Percentiles rank a stretch among this genome's conserved stretches.
phyloP scores from a whole-genome alignment of 2,329 filamentous ascomycete species.

The Grosmannia huntii region DNA sequence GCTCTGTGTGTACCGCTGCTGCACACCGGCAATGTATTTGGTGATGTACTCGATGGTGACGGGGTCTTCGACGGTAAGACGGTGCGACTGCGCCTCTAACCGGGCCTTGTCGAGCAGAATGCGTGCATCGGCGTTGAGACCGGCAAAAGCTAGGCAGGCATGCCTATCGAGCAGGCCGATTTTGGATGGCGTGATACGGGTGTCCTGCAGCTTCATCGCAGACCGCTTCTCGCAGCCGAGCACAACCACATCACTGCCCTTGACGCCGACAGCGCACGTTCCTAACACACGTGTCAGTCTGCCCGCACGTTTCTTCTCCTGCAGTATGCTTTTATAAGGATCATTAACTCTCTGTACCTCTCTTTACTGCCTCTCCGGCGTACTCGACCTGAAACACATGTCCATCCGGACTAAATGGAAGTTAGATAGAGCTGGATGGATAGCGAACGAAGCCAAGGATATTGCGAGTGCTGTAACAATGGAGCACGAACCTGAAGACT shows the following conservation, averaged over 20 bases:
- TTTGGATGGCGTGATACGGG: constrained; percentile 96
- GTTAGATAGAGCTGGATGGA: not conserved
- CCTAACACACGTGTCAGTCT: constrained; percentile 34
- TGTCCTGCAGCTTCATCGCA: constrained; percentile 98
- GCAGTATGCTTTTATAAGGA: not conserved
- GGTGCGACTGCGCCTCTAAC: constrained; percentile 92
- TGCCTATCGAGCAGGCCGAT: constrained; percentile 87
- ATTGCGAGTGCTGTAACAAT: not conserved
- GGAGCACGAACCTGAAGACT: constrained; percentile 67
- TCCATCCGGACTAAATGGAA: constrained; percentile 70
- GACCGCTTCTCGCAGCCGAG: constrained; percentile 97
- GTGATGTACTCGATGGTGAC: constrained; percentile 99
- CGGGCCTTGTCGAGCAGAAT: constrained; percentile 98
- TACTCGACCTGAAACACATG: constrained; percentile 99
- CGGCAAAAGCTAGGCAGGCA: constrained; percentile 92
- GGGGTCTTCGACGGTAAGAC: constrained; percentile 92
- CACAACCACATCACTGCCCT: constrained; percentile 87
- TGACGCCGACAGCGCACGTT: constrained; percentile 96
- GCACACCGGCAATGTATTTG: constrained; percentile 94
- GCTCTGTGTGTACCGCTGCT: constrained; percentile 98
- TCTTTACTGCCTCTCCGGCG: constrained; percentile 94
- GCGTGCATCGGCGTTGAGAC: constrained; percentile 92
- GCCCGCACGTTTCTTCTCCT: not conserved
- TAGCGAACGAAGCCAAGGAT: not conserved
- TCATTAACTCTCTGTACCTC: constrained; percentile 46